Evolutionary conservation across 768 basidiomycete species (phyloP).

Genomic region (Royoungia palumana): DNA sequence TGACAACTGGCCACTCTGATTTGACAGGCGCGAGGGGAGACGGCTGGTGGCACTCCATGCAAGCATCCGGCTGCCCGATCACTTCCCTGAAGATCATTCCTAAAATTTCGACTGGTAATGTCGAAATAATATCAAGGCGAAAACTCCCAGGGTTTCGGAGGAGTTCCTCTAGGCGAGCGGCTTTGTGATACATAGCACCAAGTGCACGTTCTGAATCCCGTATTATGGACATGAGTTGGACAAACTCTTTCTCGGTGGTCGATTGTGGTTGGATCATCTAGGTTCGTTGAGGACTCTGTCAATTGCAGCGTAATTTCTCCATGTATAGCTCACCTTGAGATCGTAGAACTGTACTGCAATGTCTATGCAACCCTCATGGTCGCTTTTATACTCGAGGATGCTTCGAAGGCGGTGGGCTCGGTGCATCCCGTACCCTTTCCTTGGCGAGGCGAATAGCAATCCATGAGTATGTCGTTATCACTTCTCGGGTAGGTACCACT

Average conservation of each 20-base stretch:
- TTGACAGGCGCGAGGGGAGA: constrained; percentile 1
- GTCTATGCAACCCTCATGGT: not conserved
- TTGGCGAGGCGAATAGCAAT: constrained; percentile 2
- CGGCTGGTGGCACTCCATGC: not conserved
- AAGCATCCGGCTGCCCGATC: constrained; percentile 3
- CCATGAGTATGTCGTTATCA: not conserved
- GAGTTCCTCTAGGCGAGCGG: constrained; percentile 6
- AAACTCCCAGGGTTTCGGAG: constrained; percentile 1
- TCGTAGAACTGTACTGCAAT: not conserved
- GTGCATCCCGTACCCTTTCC: not conserved
- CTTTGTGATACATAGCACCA: constrained; percentile 20
- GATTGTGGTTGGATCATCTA: constrained; percentile 14
- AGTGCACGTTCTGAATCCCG: constrained; percentile 17
- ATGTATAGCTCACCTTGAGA: constrained; percentile 10
- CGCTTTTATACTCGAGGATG: constrained; percentile 15
- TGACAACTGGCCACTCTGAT: constrained; percentile 7
- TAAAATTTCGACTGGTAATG: constrained; percentile 26
- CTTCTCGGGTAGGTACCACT: too few relatives aligned
- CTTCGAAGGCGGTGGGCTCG: constrained; percentile 5
- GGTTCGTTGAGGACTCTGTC: not conserved
- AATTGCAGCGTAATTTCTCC: not conserved
- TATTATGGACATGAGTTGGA: constrained; percentile 19
- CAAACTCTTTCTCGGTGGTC: constrained; percentile 12
- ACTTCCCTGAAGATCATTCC: constrained; percentile 26
- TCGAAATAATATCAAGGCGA: constrained; percentile 14